Evolutionary conservation across 148 eudicot genomes (phyloP), one percentile per base, ranked within the genome.

Genomic region (Rhododendron simsii): DNA sequence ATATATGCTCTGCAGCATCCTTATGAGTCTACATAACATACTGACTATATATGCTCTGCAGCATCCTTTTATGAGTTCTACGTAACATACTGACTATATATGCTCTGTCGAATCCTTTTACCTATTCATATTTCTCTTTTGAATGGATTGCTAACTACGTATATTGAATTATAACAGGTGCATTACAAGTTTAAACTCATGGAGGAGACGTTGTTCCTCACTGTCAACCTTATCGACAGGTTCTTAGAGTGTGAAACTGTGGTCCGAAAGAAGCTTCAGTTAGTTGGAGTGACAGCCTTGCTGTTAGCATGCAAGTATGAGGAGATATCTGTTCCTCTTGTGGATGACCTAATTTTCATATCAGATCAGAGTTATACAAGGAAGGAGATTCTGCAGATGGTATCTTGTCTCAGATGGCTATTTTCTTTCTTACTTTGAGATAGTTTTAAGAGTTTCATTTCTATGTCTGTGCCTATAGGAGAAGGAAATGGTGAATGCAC

Each of bases 111-210:
- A 39, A 35, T 35, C n/a, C 44, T 74, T 35, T 78, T 10, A 78
- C 81, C 35, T 5, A n/a, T 26, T 48, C 81, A 12, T 47, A 47
- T 47, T 47, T 47, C 14, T 47, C 9, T 47, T 13, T 13, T 47
- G 59, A 13, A 14, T 5, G 53, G 20, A n/a, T 26, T 7, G 35
- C 59, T 79, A 55, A 51, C 65, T 16, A 9, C 1, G 2, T 82
- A 21, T 63, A 23, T 82, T 21, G 33, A 21, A 59, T 23, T 57
- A 20, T 18, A 47, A 61, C 84, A 82, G 84, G 98, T 95, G 61
- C 96, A 95, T 87, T 92, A 93, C 93, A 95, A 92, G 87, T 95
- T 95, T 65, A 96, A 39, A 61, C 84, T 82, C 50, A 61, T 37
- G 75, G 84, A 39, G 50, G 88, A 86, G 61, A 82, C 84, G 10